A percentile compares a stretch with the other conserved stretches of the same genome.
phyloP scores from a whole-genome alignment of 306 rosid genomes.

The Fragaria iinumae region DNA sequence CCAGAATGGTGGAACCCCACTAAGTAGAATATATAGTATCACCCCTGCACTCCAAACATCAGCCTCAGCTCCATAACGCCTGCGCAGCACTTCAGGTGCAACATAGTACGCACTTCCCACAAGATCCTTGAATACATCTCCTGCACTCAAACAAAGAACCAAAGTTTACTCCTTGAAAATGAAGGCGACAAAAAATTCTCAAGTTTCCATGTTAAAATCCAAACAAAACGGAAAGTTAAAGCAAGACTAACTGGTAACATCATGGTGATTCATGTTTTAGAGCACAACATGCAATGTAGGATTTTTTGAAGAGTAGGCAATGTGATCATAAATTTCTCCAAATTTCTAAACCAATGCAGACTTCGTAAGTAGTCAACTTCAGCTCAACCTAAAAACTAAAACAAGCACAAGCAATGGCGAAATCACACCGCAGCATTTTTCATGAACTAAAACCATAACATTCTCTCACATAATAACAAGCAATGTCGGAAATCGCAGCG shows the following conservation, averaged over 20 bases:
- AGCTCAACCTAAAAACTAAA: background rate
- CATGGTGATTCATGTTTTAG: background rate
- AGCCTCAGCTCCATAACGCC: constrained; percentile 76
- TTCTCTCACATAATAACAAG: background rate
- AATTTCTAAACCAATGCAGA: background rate
- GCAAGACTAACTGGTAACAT: background rate
- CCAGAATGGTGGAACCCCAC: constrained; percentile 98
- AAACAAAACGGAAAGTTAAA: background rate
- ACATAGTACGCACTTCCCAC: constrained; percentile 98
- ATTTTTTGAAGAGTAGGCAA: background rate
- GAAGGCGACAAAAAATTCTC: background rate
- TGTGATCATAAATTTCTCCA: background rate
- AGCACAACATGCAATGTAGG: background rate
- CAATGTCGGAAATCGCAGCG: background rate
- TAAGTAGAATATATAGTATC: constrained; percentile 83
- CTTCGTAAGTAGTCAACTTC: background rate
- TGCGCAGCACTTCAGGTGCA: constrained; percentile 92
- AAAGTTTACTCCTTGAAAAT: background rate
- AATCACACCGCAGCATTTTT: background rate
- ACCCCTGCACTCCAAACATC: constrained; percentile 98
- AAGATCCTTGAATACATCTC: constrained; percentile 73
- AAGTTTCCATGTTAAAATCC: background rate
- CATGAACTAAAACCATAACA: background rate
- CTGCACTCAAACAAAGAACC: constrained; percentile 39
- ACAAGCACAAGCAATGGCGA: background rate